Evolutionary conservation across 345 rosid species (phyloP), one percentile per base, ranked within the genome.

Genomic region (Aethionema arabicum): DNA sequence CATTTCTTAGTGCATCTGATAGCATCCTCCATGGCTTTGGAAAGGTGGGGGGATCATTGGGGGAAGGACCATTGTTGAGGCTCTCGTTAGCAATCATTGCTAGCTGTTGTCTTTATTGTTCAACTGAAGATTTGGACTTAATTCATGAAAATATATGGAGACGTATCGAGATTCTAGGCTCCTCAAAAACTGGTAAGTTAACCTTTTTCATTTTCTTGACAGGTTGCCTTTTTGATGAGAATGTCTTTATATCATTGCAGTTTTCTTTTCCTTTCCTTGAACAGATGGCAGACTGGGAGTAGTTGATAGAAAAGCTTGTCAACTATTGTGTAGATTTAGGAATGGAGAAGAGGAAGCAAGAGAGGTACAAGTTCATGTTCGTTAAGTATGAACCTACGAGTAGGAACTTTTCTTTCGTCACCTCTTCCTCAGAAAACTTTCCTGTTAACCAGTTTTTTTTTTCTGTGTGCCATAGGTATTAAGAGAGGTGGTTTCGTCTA

Each of bases 61-160:
- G 85, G 59, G 86, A 79, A 67, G 84, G 96, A 43, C 88, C 83
- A 32, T 46, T 80, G 51, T 71, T 88, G 63, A 75, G 65, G 67
- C 86, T 85, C 41, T 83, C 96, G 32, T 66, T 85, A 59, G 88
- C 90, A 52, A 84, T 88, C 30, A 65, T 83, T 68, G 82, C 86
- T 50, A 74, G 83, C 59, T 87, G 88, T 70, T 88, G 92, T 73
- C 72, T 88, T 52, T 83, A 85, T 72, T 82, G 88, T 58, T 69
- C 79, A 0, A 70, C 72, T 59, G 96, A 83, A 67, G 96, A 83
- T 77, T 65, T 85, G 59, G 70, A 82, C 50, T 69, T 85, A 77
- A 78, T 85, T 71, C 86, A 91, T 76, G 76, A 80, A 66, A 71
- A 70, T 51, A 72, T 85, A 15, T 88, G 96, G 96, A 76, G 69